Evolutionary conservation across 805 yeast species (phyloP).

Genomic region (Saccharomycopsis olivae): DNA sequence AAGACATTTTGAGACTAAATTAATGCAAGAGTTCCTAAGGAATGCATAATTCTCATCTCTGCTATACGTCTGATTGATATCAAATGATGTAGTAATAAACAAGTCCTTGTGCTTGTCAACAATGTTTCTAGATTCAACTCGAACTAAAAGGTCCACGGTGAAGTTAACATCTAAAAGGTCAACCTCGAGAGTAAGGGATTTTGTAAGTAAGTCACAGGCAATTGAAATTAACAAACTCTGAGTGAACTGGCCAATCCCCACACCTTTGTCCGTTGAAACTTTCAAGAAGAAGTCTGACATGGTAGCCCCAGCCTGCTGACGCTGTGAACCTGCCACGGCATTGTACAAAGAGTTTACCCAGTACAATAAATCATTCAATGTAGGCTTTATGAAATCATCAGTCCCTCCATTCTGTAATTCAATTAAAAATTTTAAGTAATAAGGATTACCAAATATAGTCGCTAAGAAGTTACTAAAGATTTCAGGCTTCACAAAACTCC

Average conservation of each 20-base stretch:
- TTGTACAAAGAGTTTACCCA: conserved; percentile 43
- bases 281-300: conserved; percentile 39
- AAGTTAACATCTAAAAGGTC: conserved; percentile 22
- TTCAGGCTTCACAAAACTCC: conserved; percentile 46
- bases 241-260: conserved; percentile 3
- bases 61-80: background rate
- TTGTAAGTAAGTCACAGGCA: conserved; percentile 12
- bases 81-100: conserved; percentile 18
- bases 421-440: conserved; percentile 30
- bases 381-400: too few relatives aligned
- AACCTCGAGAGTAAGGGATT: conserved; percentile 17
- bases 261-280: conserved; percentile 8
- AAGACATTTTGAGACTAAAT: conserved; percentile 30
- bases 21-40: conserved; percentile 7
- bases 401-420: conserved; percentile 21
- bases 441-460: conserved; percentile 45
- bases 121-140: conserved; percentile 38
- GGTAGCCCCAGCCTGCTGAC: conserved; percentile 42
- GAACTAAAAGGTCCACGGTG: conserved; percentile 29
- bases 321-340: conserved; percentile 37
- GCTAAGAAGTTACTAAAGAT: conserved; percentile 49
- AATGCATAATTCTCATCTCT: conserved; percentile 3
- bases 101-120: conserved; percentile 33
- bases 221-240: conserved; percentile 6
- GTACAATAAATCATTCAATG: conserved; percentile 34